Conservation (phyloP, 177 flowering plant species). For the Vitis hybrid region DNA sequence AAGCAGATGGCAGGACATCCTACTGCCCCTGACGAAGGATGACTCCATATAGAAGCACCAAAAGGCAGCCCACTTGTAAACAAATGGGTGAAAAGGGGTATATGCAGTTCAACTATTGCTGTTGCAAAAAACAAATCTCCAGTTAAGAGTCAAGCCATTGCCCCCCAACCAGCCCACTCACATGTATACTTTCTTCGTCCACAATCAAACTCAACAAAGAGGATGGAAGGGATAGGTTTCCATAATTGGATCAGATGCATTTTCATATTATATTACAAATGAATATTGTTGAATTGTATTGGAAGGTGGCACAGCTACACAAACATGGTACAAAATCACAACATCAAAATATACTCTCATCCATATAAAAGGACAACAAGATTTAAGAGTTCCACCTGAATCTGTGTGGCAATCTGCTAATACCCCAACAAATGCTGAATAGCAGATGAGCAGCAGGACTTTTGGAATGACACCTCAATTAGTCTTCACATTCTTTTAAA, state of each 20-base stretch:
- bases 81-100: no score
- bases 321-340: slow-evolving; percentile 3
- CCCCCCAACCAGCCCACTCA: no score
- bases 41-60: no score
- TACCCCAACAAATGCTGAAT: slow-evolving; percentile 1
- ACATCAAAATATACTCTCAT: not conserved
- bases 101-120: no score
- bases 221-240: not conserved
- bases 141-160: no score
- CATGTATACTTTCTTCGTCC: no score
- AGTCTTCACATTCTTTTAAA: no score
- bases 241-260: not conserved
- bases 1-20: no score
- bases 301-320: not conserved
- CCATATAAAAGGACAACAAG: not conserved
- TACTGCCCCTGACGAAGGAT: no score
- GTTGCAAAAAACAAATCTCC: no score
- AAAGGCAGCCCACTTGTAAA: no score
- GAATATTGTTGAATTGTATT: not conserved
- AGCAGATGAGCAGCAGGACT: not conserved
- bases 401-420: not conserved
- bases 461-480: not conserved
- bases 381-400: not conserved
- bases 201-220: no score
- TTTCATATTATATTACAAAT: slow-evolving; percentile 9